Conservation (phyloP, 192 early-diverging fungal species). For the Neocallimastix lanati region DNA sequence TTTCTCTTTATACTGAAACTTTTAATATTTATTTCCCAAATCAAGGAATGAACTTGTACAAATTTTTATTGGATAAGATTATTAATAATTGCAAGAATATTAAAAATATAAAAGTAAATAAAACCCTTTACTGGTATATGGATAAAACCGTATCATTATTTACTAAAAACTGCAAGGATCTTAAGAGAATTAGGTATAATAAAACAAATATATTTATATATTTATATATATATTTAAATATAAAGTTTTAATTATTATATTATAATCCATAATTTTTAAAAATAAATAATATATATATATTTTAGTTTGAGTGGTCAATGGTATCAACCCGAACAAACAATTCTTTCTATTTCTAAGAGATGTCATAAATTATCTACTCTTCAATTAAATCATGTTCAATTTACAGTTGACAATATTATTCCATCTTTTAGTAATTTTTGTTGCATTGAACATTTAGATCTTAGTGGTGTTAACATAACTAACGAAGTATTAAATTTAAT, state of each 20-base stretch:
- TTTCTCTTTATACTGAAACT: background rate
- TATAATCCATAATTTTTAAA: too few species aligned
- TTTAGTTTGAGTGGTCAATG: background rate
- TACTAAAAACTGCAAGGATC: background rate
- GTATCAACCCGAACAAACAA: background rate
- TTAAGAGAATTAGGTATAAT: background rate
- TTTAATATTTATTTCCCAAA: background rate
- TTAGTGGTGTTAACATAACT: background rate
- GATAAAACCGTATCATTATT: background rate
- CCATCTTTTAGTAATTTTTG: background rate
- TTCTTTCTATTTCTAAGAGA: background rate
- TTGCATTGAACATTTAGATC: background rate
- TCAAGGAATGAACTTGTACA: background rate
- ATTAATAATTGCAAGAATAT: background rate
- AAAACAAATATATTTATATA: background rate
- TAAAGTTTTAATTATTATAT: too few species aligned
- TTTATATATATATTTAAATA: background rate
- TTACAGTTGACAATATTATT: background rate
- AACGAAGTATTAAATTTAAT: background rate
- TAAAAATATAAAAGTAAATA: background rate
- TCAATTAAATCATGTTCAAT: background rate
- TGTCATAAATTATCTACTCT: background rate
- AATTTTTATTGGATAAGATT: background rate
- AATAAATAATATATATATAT: too few species aligned
- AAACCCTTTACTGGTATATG: background rate